These are phyloP conservation scores for Phialophora tarda DNA, from an alignment of 2,329 filamentous ascomycete species.

Conservation along the genomic window DNA sequence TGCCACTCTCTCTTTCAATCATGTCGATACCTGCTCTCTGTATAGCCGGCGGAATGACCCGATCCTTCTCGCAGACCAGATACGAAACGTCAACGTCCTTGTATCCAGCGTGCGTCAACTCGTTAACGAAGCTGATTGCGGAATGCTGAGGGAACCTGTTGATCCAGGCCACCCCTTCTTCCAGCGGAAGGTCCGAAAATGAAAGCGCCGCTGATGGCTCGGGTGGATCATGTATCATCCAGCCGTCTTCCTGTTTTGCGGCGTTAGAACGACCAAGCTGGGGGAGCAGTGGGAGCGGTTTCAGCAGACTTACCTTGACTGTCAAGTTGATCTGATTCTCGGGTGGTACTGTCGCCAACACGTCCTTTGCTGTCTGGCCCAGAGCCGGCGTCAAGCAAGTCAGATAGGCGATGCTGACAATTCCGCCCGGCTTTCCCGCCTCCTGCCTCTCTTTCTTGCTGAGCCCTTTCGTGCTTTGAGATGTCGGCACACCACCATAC, in stretches of 20 bases:
- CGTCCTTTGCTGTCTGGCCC: conserved; percentile 32
- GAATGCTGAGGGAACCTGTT: conserved; percentile 41
- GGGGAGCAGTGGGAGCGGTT: background rate
- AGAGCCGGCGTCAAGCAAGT: conserved; percentile 45
- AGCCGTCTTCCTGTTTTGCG: conserved; percentile 29
- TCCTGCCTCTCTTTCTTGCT: conserved; percentile 41
- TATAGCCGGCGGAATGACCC: conserved; percentile 39
- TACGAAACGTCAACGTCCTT: conserved; percentile 46
- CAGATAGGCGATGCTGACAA: conserved; percentile 45
- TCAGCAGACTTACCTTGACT: conserved; percentile 22
- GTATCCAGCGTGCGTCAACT: conserved; percentile 44
- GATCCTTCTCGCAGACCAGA: conserved; percentile 44
- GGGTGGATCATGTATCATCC: conserved; percentile 28
- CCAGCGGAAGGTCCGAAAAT: conserved; percentile 20
- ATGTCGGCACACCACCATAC: conserved; percentile 43
- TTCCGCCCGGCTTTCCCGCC: conserved; percentile 43
- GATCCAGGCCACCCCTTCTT: conserved; percentile 35
- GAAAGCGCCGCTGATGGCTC: conserved; percentile 13
- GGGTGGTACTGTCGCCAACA: conserved; percentile 18
- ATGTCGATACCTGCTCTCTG: conserved; percentile 43
- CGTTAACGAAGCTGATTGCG: conserved; percentile 41
- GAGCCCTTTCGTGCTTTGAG: conserved; percentile 40
- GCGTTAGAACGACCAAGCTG: background rate
- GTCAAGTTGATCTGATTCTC: conserved; percentile 21
- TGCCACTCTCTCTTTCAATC: conserved; percentile 43